Base-by-base conservation (phyloP, 108 stramenopile genomes). In the Nannochloropsis granulata region DNA sequence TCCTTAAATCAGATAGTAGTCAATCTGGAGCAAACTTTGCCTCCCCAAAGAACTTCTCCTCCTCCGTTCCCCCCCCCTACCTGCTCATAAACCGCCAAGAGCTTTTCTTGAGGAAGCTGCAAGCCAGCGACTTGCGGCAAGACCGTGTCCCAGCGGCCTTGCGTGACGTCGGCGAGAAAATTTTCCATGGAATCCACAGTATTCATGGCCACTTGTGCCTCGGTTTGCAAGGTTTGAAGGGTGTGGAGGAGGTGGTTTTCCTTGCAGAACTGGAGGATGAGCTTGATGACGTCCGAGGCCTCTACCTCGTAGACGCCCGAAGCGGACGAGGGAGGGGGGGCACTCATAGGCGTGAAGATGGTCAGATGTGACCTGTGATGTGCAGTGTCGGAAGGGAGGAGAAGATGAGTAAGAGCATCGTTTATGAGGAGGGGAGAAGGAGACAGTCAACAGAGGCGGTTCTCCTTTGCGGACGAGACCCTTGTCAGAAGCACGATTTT, bases 211-310 rank as follows among this genome's bases (percentile, higher is more conserved):
- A 92, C 90, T 44, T 80, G 88, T 10, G 88, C 46, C 85, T 92
- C 92, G 16, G 79, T 25, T 80, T 92, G 90, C 24, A 92, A 89
- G 23, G 85, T 23, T n/a, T 78, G 45, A 24, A 92, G 80, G 19
- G 91, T 86, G 34, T 44, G 44, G 25, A 43, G 56, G 45, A 93
- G 83, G 43, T 90, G 83, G 78, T 91, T 81, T 56, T 93, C 92
- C 87, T 88, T 79, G 46, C 92, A 79, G 71, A 92, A 93, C 83
- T 93, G 92, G 14, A 91, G 86, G 84, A 92, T 88, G 23, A 92
- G 84, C 25, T 90, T 79, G 43, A 92, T 45, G 42, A 92, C 90
- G 46, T 91, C 91, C 43, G 78, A 45, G n/a, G 90, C 82, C 44
- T 91, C 91, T 14, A 92, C 86, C 71, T 92, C 92, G 56, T 71